Evolutionary conservation across 352 stramenopile species (phyloP).

Genomic region (Phytophthora nicotianae): DNA sequence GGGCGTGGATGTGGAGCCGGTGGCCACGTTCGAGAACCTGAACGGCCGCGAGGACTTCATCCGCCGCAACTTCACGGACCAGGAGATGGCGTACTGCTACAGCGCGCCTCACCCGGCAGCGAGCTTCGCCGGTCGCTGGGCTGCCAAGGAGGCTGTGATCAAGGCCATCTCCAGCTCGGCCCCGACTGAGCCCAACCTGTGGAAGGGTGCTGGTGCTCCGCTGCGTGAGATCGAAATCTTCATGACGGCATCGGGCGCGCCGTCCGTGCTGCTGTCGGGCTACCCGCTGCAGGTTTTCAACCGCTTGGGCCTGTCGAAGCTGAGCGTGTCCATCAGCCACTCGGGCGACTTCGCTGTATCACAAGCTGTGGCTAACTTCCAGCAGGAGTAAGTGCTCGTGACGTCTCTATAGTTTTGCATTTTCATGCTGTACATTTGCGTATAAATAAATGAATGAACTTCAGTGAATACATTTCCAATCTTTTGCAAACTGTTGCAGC

Average conservation of each 20-base stretch:
- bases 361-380: constrained; percentile 80
- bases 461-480: constrained; percentile 17
- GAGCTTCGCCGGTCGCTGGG: constrained; percentile 89
- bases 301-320: constrained; percentile 65
- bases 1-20: constrained; percentile 84
- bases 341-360: constrained; percentile 88
- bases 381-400: constrained; percentile 12
- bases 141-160: constrained; percentile 89
- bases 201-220: constrained; percentile 74
- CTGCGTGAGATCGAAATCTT: constrained; percentile 90
- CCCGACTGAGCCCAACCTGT: constrained; percentile 69
- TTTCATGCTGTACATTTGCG: constrained; percentile 8
- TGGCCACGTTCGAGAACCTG: constrained; percentile 85
- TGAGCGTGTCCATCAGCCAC: constrained; percentile 91
- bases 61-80: constrained; percentile 88
- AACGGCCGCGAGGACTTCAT: constrained; percentile 84
- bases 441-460: no score
- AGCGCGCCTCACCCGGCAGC: constrained; percentile 71
- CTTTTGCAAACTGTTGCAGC: neutral
- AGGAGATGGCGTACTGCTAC: constrained; percentile 89
- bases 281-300: constrained; percentile 82
- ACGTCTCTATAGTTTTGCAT: constrained; percentile 4
- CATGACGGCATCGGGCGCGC: constrained; percentile 76
- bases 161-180: constrained; percentile 87
- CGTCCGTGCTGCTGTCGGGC: constrained; percentile 82